phyloP scores from a whole-genome alignment of 495 filamentous ascomycete genomes.

The Barbatosphaeria neglecta region DNA sequence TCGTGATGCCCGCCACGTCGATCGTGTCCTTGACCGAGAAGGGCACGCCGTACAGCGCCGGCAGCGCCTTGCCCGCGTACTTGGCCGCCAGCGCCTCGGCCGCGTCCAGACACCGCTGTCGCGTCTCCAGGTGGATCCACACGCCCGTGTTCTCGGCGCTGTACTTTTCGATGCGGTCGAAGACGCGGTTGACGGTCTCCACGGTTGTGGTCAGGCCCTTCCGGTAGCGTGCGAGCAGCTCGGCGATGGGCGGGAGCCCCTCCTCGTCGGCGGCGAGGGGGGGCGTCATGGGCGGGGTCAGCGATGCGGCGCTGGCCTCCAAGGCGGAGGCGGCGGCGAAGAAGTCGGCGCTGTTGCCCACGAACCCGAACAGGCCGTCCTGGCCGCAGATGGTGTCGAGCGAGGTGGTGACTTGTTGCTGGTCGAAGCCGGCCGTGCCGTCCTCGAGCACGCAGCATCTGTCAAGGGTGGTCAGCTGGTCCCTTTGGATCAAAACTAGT shows the following conservation, averaged over 20 bases:
- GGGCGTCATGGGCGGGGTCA: conserved; percentile 21
- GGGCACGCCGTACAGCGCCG: conserved; percentile 51
- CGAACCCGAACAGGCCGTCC: conserved; percentile 36
- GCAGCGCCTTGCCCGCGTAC: conserved; percentile 35
- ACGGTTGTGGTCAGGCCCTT: conserved; percentile 17
- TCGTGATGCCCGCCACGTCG: conserved; percentile 43
- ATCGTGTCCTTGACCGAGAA: conserved; percentile 57
- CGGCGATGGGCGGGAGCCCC: conserved; percentile 17
- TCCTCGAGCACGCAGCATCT: conserved; percentile 38
- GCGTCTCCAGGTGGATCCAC: conserved; percentile 38
- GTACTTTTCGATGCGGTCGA: conserved; percentile 34
- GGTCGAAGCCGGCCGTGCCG: conserved; percentile 27
- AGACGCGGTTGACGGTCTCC: conserved; percentile 25
- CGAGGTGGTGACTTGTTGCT: conserved; percentile 20
- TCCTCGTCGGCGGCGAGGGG: conserved; percentile 11
- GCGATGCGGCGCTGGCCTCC: conserved; percentile 9
- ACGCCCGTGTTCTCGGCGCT: conserved; percentile 36
- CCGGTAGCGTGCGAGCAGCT: conserved; percentile 22
- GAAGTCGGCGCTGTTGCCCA: conserved; percentile 25
- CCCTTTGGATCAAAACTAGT: too few relatives aligned
- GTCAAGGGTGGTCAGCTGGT: too few relatives aligned
- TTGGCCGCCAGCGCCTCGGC: conserved; percentile 30
- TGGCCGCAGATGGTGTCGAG: conserved; percentile 24
- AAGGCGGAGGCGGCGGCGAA: too few relatives aligned
- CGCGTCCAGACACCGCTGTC: conserved; percentile 25